Base-by-base conservation (phyloP, 2,329 filamentous ascomycete genomes). In the Verticillium albo-atrum region DNA sequence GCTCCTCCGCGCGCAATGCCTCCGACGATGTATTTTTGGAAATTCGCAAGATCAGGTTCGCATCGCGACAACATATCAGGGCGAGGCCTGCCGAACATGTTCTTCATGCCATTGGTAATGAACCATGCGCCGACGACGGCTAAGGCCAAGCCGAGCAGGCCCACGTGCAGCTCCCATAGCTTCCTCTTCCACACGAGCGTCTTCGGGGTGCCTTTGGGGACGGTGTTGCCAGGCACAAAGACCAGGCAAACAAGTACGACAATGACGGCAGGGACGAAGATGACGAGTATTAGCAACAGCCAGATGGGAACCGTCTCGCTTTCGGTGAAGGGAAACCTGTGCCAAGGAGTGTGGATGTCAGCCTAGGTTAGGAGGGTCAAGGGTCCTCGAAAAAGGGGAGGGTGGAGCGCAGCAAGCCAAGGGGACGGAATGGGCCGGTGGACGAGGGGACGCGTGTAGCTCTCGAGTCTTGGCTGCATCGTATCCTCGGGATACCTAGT, bases 161-260 rank as follows among this genome's bases (percentile, higher is more conserved):
- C 92, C 2, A 86, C 87, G 70, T 97, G 92, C 72, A 91, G 87
- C 73, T 97, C 93, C 92, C 94, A 97, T 1, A 97, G 72, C 75
- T 95, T 97, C 64, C 91, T 84, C 70, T 84, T 85, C 87, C 91
- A 92, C 52, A 93, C 79, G 58, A 91, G 75, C 4, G 81, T 73
- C 63, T 81, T 82, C 2, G 90, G 86, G 0, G 88, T 87, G 23
- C 82, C 80, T 50, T 79, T 79, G 17, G 84, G 82, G 1, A 89
- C 86, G 1, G 87, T 88, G 6, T 84, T 82, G 3, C 90, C 91
- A 1, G 92, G 92, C 1, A 95, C 86, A 65, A 94, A 79, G 61
- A 86, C 64, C 32, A 96, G 73, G 47, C 85, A 85, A 60, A 94
- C 82, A 57, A 92, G 37, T 56, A 89, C 73, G 66, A 96, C 88